Conservation (phyloP, 306 rosid species). For the Rosa multiflora region DNA sequence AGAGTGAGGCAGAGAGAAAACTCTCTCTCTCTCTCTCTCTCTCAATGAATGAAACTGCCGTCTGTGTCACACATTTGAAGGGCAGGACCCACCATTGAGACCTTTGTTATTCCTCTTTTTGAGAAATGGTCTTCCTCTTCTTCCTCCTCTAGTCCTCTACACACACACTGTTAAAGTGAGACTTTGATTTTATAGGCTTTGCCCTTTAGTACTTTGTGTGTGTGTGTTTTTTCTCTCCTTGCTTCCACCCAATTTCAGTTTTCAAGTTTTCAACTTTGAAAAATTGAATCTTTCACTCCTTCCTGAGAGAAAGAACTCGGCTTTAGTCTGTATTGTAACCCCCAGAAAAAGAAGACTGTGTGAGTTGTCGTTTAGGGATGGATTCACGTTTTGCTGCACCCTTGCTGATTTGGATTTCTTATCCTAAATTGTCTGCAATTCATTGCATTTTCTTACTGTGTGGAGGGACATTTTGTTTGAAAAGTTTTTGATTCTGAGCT, state of each 20-base stretch:
- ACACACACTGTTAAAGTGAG: constrained; percentile 1
- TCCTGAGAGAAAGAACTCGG: background rate
- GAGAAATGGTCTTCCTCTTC: constrained; percentile 11
- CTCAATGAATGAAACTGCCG: constrained; percentile 53
- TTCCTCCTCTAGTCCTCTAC: constrained; percentile 6
- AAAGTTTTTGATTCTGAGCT: background rate
- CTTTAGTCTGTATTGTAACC: background rate
- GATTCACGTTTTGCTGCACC: constrained; percentile 3
- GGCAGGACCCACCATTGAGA: constrained; percentile 72
- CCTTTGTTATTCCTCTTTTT: constrained; percentile 66
- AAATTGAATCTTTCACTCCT: background rate
- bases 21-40: constrained; percentile 6
- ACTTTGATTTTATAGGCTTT: background rate
- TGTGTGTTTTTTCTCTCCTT: too few relatives aligned
- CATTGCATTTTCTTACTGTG: background rate
- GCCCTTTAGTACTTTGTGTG: background rate
- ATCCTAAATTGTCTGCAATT: background rate
- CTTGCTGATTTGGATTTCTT: background rate
- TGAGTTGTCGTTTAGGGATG: background rate
- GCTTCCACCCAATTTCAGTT: constrained; percentile 5
- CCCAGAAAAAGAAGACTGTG: background rate
- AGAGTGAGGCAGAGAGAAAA: constrained; percentile 23
- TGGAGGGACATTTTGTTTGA: background rate
- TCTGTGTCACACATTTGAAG: constrained; percentile 83
- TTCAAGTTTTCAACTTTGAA: background rate